Conservation (phyloP, 208 protist species). For the Jaenimonas drosophilae region DNA sequence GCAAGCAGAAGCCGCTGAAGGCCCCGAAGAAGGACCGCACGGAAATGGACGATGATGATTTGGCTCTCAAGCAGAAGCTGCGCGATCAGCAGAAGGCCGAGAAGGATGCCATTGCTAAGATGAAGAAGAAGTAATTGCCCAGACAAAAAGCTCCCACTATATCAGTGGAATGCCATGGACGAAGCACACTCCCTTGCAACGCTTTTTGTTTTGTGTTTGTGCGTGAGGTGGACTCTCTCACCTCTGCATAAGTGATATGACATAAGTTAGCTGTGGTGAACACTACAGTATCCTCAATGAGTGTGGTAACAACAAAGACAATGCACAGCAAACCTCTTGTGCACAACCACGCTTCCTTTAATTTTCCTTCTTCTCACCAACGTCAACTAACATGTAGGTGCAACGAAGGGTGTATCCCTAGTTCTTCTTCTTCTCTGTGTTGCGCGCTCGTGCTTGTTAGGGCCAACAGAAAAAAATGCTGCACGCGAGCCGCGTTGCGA, state of each 20-base stretch:
- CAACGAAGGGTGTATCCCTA: background rate
- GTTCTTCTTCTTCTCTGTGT: background rate
- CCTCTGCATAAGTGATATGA: background rate
- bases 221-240: background rate
- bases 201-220: background rate
- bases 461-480: slow-evolving; percentile 20
- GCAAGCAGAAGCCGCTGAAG: slow-evolving; percentile 87
- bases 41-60: slow-evolving; percentile 63
- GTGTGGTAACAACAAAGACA: too few species aligned
- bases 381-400: background rate
- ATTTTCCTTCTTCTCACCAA: too few species aligned
- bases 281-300: too few species aligned
- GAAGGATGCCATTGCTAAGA: slow-evolving; percentile 81
- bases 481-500: slow-evolving; percentile 11
- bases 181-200: background rate
- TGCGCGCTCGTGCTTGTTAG: too few species aligned
- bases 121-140: slow-evolving; percentile 62
- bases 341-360: too few species aligned
- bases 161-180: too few species aligned
- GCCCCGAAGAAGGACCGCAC: slow-evolving; percentile 70
- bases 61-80: slow-evolving; percentile 66
- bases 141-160: background rate
- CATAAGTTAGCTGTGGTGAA: too few species aligned
- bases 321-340: too few species aligned
- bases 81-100: slow-evolving; percentile 80